Evolutionary conservation across 176 grass and related monocot species (phyloP), one percentile per base, ranked within the genome.

Genomic region (Bolboschoenus planiculmis): DNA sequence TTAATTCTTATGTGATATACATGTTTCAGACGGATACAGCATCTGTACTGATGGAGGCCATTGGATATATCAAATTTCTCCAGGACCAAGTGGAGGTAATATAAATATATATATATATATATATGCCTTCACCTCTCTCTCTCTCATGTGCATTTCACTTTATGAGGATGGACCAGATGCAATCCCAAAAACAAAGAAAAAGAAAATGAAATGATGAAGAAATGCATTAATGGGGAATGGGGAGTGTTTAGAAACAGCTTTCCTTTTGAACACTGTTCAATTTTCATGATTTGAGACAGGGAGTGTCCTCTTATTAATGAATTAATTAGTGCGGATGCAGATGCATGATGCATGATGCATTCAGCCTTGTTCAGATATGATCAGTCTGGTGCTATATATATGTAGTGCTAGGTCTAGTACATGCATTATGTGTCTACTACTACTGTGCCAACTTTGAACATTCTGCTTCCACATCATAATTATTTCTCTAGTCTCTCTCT

Each of bases 31-130:
- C 95, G 76, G 95, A 98, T 85, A 95, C 95, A 10, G 92, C 95
- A 55, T 95, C 95, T 6, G 95, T 98, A 51, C 84, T 98, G 16
- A 98, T 98, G 95, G 95, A 98, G 84, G 95, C 92, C 78, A 95
- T 98, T 56, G 92, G 92, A 34, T 95, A 95, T 14, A 98, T 98
- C 46, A 98, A 95, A 64, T 98, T 98, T 86, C 95, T 98, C 56
- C 89, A 95, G 78, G 92, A 93, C 56, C 95, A 98, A 85, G 92
- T 98, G 46, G 87, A 98, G 96, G 96, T 95, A 90, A 10, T 0
- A 48, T 5, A 47, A 7, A 14, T 48, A 7, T 48, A 48, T 48
- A 14, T 0, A 48, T 68, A 18, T 34, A 29, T 59, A 56, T 51
- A 0, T 23, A 30, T 74, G 13, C 68, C n/a, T 48, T 9, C 15